phyloP scores from a whole-genome alignment of 2,329 filamentous ascomycete species.

The Penicillium sp. region DNA sequence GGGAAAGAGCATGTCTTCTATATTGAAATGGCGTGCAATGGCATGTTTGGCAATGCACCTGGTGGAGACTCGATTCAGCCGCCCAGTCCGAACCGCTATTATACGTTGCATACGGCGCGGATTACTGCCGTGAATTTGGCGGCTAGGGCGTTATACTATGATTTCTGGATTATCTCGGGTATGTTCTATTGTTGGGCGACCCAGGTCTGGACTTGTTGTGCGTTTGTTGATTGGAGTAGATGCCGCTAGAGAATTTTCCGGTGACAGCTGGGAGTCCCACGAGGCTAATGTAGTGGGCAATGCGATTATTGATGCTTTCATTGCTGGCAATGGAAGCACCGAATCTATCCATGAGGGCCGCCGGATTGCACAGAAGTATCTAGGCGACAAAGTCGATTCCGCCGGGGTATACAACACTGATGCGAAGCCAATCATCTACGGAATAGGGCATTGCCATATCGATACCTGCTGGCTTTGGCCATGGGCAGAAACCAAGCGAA shows the following conservation, averaged over 20 bases:
- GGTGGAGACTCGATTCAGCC: conserved; percentile 87
- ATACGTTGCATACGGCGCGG: conserved; percentile 74
- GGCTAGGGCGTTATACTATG: conserved; percentile 81
- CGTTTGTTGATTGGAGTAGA: conserved; percentile 53
- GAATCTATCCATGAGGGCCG: conserved; percentile 79
- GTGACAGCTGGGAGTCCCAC: conserved; percentile 87
- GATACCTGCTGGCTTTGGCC: conserved; percentile 99
- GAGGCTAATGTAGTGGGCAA: conserved; percentile 83
- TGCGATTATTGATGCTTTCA: conserved; percentile 87
- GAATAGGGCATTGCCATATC: conserved; percentile 95
- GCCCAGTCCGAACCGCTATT: conserved; percentile 83
- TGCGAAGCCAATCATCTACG: conserved; percentile 78
- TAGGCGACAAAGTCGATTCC: conserved; percentile 81
- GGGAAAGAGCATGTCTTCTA: conserved; percentile 89
- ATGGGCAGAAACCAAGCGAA: conserved; percentile 96
- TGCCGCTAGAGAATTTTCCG: conserved; percentile 87
- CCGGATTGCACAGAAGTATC: conserved; percentile 79
- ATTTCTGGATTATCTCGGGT: conserved; percentile 88
- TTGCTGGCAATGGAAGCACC: conserved; percentile 72
- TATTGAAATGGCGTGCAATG: conserved; percentile 98
- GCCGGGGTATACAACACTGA: conserved; percentile 80
- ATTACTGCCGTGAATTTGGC: conserved; percentile 89
- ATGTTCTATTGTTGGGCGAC: conserved; percentile 25
- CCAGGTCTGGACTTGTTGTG: neutral
- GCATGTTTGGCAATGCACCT: conserved; percentile 93